A percentile compares a stretch with the other conserved stretches of the same genome.
phyloP scores from a whole-genome alignment of 805 yeast genomes.

The Sugiyamaella lignohabitans region DNA sequence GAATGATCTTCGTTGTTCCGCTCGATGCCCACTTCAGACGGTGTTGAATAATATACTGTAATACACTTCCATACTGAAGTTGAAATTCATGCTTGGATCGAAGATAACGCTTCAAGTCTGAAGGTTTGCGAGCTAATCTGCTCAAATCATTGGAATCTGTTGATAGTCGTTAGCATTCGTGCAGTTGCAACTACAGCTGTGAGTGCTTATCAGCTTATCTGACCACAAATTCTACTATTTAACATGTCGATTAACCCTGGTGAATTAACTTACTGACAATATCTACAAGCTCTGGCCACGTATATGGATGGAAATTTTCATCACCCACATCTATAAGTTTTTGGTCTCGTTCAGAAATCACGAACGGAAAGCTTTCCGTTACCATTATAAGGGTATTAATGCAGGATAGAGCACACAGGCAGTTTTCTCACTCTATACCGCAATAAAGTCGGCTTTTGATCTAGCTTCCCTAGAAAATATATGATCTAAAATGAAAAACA shows the following conservation, averaged over 20 bases:
- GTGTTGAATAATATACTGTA: constrained; percentile 17
- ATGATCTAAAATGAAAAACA: too few relatives aligned
- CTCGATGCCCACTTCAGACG: constrained; percentile 16
- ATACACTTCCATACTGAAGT: constrained; percentile 17
- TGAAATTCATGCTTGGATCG: constrained; percentile 12
- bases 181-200: not conserved
- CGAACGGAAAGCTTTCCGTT: not conserved
- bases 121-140: constrained; percentile 16
- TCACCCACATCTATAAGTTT: constrained; percentile 21
- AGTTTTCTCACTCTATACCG: too few relatives aligned
- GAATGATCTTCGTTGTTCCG: constrained; percentile 6
- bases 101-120: constrained; percentile 14
- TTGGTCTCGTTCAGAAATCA: constrained; percentile 14
- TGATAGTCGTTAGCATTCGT: not conserved
- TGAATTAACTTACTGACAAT: constrained; percentile 21
- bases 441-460: too few relatives aligned
- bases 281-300: constrained; percentile 23
- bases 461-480: too few relatives aligned
- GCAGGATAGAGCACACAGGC: too few relatives aligned
- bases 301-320: constrained; percentile 20
- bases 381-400: not conserved
- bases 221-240: not conserved
- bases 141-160: constrained; percentile 10
- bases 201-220: too few relatives aligned
- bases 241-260: not conserved